These are phyloP conservation scores for Termitomyces sp. DNA, from an alignment of 768 basidiomycete genomes.

Conservation along the genomic window DNA sequence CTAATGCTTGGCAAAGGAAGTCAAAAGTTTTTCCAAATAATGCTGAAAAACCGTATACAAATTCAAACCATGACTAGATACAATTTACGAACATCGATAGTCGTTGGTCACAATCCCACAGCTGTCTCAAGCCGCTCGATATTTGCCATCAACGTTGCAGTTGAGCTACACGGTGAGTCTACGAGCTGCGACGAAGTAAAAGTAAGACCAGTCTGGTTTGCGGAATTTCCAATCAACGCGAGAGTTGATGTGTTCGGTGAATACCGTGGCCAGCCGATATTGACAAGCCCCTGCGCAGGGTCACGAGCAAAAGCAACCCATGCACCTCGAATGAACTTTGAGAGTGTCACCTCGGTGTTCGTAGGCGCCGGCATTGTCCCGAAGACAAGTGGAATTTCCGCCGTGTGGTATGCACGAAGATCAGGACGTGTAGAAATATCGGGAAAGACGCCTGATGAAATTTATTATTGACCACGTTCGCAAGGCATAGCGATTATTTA, in stretches of 20 bases:
- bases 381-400: constrained; percentile 35
- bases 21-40: too few relatives aligned
- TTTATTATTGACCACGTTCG: constrained; percentile 11
- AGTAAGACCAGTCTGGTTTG: constrained; percentile 7
- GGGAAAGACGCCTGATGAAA: constrained; percentile 26
- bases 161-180: neutral
- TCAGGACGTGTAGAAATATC: constrained; percentile 27
- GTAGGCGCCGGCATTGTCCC: constrained; percentile 21
- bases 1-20: too few relatives aligned
- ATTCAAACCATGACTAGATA: too few relatives aligned
- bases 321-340: constrained; percentile 27
- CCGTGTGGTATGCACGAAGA: constrained; percentile 31
- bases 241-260: constrained; percentile 8
- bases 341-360: constrained; percentile 21
- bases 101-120: neutral
- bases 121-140: neutral
- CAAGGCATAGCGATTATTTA: constrained; percentile 14
- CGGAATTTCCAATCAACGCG: constrained; percentile 9
- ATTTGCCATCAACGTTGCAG: neutral
- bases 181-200: neutral
- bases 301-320: constrained; percentile 38
- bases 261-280: constrained; percentile 20
- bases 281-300: constrained; percentile 23
- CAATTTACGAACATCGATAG: too few relatives aligned
- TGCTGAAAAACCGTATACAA: too few relatives aligned